These are phyloP conservation scores for Suhomyces canberraensis DNA, from an alignment of 805 yeast genomes.

Conservation along the genomic window DNA sequence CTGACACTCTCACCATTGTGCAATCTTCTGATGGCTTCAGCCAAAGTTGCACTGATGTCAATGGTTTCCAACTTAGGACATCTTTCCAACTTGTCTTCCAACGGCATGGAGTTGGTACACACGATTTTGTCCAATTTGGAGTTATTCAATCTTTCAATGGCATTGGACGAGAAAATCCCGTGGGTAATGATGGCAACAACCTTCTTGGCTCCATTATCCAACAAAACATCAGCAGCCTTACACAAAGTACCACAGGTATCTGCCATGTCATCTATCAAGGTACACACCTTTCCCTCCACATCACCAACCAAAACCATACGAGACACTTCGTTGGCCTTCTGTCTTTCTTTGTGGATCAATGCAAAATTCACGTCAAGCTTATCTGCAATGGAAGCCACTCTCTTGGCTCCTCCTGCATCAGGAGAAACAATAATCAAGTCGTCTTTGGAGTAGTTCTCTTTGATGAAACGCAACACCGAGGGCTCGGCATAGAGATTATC, in stretches of 20 bases:
- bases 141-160: slow-evolving; percentile 66
- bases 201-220: slow-evolving; percentile 75
- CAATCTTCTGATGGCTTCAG: slow-evolving; percentile 90
- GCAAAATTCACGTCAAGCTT: slow-evolving; percentile 90
- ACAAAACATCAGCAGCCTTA: slow-evolving; percentile 86
- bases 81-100: slow-evolving; percentile 53
- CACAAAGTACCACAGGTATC: slow-evolving; percentile 97
- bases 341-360: slow-evolving; percentile 93
- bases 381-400: slow-evolving; percentile 94
- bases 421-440: slow-evolving; percentile 86
- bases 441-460: slow-evolving; percentile 55
- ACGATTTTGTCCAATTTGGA: slow-evolving; percentile 70
- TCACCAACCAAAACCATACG: slow-evolving; percentile 96
- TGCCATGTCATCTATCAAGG: slow-evolving; percentile 95
- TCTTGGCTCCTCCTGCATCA: slow-evolving; percentile 98
- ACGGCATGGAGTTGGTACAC: slow-evolving; percentile 92
- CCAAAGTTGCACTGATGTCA: slow-evolving; percentile 82
- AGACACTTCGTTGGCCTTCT: slow-evolving; percentile 90
- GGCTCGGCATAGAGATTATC: slow-evolving; percentile 97
- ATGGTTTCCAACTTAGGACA: slow-evolving; percentile 75
- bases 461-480: slow-evolving; percentile 75
- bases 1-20: slow-evolving; percentile 97
- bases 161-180: slow-evolving; percentile 87
- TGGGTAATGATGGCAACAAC: slow-evolving; percentile 95
- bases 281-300: slow-evolving; percentile 76